These are phyloP conservation scores for Gamarada debralockiae DNA, from an alignment of 495 filamentous ascomycete genomes.

Conservation along the genomic window DNA sequence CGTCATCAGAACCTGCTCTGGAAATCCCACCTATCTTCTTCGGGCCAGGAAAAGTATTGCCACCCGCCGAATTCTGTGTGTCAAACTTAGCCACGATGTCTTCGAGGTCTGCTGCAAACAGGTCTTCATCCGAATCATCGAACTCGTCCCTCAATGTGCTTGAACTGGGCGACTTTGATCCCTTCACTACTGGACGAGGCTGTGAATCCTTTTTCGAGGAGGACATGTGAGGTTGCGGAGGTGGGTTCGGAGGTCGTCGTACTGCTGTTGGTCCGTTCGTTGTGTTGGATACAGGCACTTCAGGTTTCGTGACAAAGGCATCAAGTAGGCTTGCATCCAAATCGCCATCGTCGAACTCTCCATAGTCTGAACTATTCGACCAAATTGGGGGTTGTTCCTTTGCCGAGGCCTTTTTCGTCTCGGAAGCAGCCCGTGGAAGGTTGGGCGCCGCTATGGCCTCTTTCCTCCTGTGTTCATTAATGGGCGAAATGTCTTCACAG, in stretches of 20 bases:
- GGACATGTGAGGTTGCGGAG: background rate
- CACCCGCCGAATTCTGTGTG: conserved; percentile 25
- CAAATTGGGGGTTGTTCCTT: conserved; percentile 1
- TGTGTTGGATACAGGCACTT: background rate
- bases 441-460: background rate
- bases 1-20: conserved; percentile 23
- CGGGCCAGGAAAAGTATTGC: background rate
- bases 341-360: conserved; percentile 51
- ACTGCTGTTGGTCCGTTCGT: background rate
- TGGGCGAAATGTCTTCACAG: background rate
- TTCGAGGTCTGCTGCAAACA: conserved; percentile 52
- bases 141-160: conserved; percentile 42
- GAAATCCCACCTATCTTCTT: background rate
- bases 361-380: conserved; percentile 51
- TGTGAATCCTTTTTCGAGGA: background rate
- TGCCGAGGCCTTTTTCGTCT: background rate
- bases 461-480: background rate
- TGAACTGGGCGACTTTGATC: conserved; percentile 3
- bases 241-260: conserved; percentile 1
- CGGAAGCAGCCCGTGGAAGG: background rate
- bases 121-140: conserved; percentile 61
- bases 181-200: background rate
- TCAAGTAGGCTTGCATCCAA: conserved; percentile 41
- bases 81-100: conserved; percentile 52
- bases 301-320: conserved; percentile 4